Base-by-base conservation (phyloP, 2,329 filamentous ascomycete species). In the Endocalyx cinctus region DNA sequence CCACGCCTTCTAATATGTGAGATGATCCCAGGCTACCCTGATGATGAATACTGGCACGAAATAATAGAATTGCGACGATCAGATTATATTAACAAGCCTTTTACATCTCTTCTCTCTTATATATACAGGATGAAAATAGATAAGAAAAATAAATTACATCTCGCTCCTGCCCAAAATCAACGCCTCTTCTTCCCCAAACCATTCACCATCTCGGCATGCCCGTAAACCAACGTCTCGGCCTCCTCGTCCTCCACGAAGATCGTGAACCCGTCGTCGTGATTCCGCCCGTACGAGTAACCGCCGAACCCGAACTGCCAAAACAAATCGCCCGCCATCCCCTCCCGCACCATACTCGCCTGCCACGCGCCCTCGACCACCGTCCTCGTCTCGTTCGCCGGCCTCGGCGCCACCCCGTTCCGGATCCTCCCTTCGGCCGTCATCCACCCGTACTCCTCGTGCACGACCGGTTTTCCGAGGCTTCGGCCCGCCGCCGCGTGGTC, bases 401-500 rank as follows among this genome's bases (percentile, higher is more conserved):
- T 13, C n/a, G 6, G 16, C 25, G 53, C 60, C 36, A 64, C 64
- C 2, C 66, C 59, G 36, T 69, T 66, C 40, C n/a, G n/a, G n/a
- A 67, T 61, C n/a, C 70, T 59, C 25, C 59, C 63, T 26, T 66
- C 67, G n/a, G 64, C 55, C 1, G 68, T 72, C 35, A 77, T 46
- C 70, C 70, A 74, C 8, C 69, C 67, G 44, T 74, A 74, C 55
- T 74, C 71, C 50, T 75, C 71, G n/a, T n/a, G n/a, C n/a, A n/a
- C n/a, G n/a, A n/a, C n/a, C n/a, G n/a, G n/a, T n/a, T n/a, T n/a
- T n/a, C n/a, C n/a, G n/a, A n/a, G n/a, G n/a, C n/a, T n/a, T n/a
- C n/a, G n/a, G n/a, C n/a, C n/a, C n/a, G n/a, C n/a, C n/a, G n/a
- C n/a, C n/a, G n/a, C n/a, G n/a, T n/a, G n/a, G n/a, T n/a, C n/a